These are phyloP conservation scores for Helotiales sp. DNA, from an alignment of 2,329 filamentous ascomycete genomes.

Conservation along the genomic window DNA sequence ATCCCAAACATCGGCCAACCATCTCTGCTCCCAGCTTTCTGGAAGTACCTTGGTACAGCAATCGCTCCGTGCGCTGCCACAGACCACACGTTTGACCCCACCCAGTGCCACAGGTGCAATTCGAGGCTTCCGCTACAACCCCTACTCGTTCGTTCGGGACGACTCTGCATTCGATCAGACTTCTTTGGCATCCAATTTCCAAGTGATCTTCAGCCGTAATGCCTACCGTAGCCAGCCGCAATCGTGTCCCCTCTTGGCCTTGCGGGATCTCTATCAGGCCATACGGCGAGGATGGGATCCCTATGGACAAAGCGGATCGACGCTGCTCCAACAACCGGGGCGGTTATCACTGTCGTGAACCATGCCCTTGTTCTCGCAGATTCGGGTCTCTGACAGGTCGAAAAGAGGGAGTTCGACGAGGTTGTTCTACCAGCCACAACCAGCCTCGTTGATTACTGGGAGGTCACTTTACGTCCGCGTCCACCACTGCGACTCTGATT, in stretches of 20 bases:
- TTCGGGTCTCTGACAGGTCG: neutral
- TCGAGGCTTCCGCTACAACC: too few relatives aligned
- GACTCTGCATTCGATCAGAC: neutral
- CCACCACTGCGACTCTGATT: neutral
- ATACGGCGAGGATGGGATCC: neutral
- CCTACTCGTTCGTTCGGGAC: neutral
- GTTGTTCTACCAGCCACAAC: neutral
- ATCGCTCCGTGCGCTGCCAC: neutral
- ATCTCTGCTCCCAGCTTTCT: neutral
- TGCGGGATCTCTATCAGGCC: neutral
- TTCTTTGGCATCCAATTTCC: neutral
- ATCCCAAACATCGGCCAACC: neutral
- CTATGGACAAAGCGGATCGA: neutral
- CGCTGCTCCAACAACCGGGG: neutral
- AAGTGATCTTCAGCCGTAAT: neutral
- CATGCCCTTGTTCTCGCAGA: neutral
- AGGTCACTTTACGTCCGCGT: neutral
- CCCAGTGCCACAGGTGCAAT: neutral
- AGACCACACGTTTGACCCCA: neutral
- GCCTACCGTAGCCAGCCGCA: neutral
- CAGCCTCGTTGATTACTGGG: neutral
- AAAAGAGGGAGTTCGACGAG: neutral
- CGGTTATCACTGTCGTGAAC: too few relatives aligned
- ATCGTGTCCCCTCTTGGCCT: neutral
- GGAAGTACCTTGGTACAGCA: constrained; percentile 2